A percentile compares a stretch with the other conserved stretches of the same genome.
phyloP scores from a whole-genome alignment of 306 rosid genomes.

The Gastrolobium bilobum region DNA sequence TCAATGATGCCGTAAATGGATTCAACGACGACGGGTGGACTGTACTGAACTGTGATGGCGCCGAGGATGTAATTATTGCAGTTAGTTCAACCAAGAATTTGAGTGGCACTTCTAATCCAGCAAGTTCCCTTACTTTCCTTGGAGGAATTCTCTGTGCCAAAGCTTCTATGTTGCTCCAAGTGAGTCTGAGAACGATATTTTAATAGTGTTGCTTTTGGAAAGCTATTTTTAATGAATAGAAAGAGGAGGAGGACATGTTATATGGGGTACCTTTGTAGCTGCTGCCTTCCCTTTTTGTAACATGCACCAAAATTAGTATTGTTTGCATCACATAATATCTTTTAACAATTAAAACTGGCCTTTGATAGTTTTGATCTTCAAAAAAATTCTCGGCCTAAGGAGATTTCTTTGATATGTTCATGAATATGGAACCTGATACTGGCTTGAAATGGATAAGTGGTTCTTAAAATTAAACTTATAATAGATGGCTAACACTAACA shows the following conservation, averaged over 20 bases:
- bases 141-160: slow-evolving; percentile 98
- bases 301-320: not conserved
- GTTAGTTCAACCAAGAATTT: slow-evolving; percentile 83
- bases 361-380: slow-evolving; percentile 13
- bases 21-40: slow-evolving; percentile 98
- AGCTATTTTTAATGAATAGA: not conserved
- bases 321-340: not conserved
- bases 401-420: not conserved
- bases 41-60: slow-evolving; percentile 79
- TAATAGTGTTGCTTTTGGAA: not conserved
- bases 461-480: not conserved
- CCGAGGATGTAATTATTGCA: slow-evolving; percentile 89
- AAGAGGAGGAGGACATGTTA: not conserved
- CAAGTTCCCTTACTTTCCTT: slow-evolving; percentile 74
- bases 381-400: not conserved
- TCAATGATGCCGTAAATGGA: slow-evolving; percentile 97
- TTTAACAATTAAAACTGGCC: not conserved
- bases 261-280: not conserved
- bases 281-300: not conserved
- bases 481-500: not conserved
- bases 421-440: slow-evolving; percentile 7
- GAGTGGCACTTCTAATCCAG: slow-evolving; percentile 69
- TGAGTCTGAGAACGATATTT: slow-evolving; percentile 53
- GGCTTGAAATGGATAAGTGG: not conserved
- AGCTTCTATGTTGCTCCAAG: slow-evolving; percentile 98